Evolutionary conservation across 192 early-diverging fungal species (phyloP).

Genomic region (Piromyces sp.): DNA sequence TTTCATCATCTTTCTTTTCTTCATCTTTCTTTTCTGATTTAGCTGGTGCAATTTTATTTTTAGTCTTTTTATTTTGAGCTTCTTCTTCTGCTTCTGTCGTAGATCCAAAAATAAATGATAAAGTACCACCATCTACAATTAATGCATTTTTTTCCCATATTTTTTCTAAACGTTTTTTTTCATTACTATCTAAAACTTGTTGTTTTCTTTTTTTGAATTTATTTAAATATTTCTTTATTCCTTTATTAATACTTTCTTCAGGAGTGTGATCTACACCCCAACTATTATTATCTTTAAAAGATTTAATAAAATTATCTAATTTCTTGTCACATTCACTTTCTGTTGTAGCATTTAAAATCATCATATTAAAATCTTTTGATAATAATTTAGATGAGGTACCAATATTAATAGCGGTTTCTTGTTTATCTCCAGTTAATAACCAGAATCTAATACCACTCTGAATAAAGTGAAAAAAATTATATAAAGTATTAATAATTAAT

Average conservation of each 20-base stretch:
- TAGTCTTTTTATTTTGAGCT: constrained; percentile 33
- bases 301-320: constrained; percentile 5
- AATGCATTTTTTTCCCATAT: background rate
- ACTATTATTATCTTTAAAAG: background rate
- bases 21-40: constrained; percentile 27
- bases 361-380: constrained; percentile 21
- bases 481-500: too few relatives aligned
- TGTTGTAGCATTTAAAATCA: constrained; percentile 29
- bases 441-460: constrained; percentile 85
- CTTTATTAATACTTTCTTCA: background rate
- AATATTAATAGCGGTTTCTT: constrained; percentile 99
- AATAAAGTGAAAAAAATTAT: too few relatives aligned
- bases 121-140: background rate
- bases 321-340: constrained; percentile 3
- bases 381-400: constrained; percentile 55
- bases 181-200: background rate
- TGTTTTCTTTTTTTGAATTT: background rate
- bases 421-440: constrained; percentile 93
- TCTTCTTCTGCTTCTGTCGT: constrained; percentile 19
- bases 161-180: constrained; percentile 5
- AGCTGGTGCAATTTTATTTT: constrained; percentile 15
- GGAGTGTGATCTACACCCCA: background rate
- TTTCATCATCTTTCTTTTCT: background rate
- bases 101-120: background rate
- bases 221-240: background rate